A percentile compares a stretch with the other conserved stretches of the same genome.
Conservation (phyloP, 2,329 filamentous ascomycete species). For the Neocatenulostroma microsporum region DNA sequence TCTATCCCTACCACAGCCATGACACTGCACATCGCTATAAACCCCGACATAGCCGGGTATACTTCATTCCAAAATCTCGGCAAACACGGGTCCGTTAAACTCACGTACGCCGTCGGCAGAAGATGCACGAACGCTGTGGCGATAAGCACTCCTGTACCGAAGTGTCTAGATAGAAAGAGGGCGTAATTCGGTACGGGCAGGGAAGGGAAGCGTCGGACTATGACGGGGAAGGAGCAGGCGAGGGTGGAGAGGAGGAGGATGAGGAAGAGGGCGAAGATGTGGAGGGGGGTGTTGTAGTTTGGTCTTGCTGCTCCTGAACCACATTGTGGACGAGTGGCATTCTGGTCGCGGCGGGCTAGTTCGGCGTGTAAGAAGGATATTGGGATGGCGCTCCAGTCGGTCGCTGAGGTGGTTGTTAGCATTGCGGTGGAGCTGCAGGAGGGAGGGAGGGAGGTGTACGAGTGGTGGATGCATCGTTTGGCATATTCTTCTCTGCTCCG, state of each 20-base stretch:
- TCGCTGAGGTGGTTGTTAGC: neutral
- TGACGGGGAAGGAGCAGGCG: conserved; percentile 55
- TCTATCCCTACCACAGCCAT: conserved; percentile 77
- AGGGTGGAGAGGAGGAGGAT: conserved; percentile 50
- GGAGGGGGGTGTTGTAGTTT: conserved; percentile 48
- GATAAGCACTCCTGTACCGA: conserved; percentile 50
- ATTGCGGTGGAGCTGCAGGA: too few species aligned
- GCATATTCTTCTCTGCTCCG: too few species aligned
- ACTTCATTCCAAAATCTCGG: conserved; percentile 69
- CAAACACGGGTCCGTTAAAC: conserved; percentile 57
- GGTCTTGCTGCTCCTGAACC: conserved; percentile 42
- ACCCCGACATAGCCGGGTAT: conserved; percentile 72
- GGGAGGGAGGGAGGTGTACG: too few species aligned
- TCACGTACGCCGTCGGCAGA: conserved; percentile 56
- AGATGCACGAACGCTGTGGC: conserved; percentile 53
- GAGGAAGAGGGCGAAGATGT: conserved; percentile 51
- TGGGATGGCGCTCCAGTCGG: conserved; percentile 25
- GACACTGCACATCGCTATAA: conserved; percentile 76
- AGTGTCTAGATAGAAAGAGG: conserved; percentile 53
- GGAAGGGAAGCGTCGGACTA: conserved; percentile 52
- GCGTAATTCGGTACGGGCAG: conserved; percentile 53
- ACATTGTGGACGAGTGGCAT: conserved; percentile 42
- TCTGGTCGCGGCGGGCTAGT: conserved; percentile 41
- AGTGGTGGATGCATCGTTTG: too few species aligned
- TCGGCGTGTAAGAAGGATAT: conserved; percentile 42